These are phyloP conservation scores for Annona cherimola DNA, from an alignment of 164 flowering plant species.

Conservation along the genomic window DNA sequence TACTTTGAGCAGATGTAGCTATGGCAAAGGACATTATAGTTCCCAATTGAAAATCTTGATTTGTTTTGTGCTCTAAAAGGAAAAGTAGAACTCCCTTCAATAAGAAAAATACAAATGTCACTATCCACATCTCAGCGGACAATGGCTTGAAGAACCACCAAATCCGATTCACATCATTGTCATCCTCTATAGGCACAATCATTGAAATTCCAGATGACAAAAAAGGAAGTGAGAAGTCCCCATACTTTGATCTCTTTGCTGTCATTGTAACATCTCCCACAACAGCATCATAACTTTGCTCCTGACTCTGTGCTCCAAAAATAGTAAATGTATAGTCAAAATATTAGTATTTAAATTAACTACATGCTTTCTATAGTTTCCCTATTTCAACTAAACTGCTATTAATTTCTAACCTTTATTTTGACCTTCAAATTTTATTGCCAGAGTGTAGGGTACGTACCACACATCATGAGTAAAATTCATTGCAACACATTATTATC, in stretches of 20 bases:
- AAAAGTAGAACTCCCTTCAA: constrained; percentile 7
- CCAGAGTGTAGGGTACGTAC: not conserved
- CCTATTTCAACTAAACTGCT: not conserved
- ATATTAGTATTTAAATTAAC: not conserved
- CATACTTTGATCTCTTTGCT: constrained; percentile 29
- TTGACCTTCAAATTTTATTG: not conserved
- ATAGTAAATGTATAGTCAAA: not conserved
- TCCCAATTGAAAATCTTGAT: constrained; percentile 5
- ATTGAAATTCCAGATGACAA: constrained; percentile 33
- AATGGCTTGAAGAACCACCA: constrained; percentile 12
- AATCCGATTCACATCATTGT: not conserved
- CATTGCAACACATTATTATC: too few relatives aligned
- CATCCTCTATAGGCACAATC: constrained; percentile 30
- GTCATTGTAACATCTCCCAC: constrained; percentile 18
- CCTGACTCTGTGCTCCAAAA: not conserved
- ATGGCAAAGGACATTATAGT: constrained; percentile 2
- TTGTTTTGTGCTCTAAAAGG: constrained; percentile 7
- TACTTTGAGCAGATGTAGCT: constrained; percentile 11
- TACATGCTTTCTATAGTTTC: not conserved
- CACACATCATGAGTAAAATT: not conserved
- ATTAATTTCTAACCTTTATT: too few relatives aligned
- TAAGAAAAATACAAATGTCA: not conserved
- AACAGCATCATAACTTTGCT: constrained; percentile 7
- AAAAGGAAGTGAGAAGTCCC: constrained; percentile 43
- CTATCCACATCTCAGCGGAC: constrained; percentile 6